Conservation (phyloP, 352 stramenopile genomes). For the Globisporangium nunn region DNA sequence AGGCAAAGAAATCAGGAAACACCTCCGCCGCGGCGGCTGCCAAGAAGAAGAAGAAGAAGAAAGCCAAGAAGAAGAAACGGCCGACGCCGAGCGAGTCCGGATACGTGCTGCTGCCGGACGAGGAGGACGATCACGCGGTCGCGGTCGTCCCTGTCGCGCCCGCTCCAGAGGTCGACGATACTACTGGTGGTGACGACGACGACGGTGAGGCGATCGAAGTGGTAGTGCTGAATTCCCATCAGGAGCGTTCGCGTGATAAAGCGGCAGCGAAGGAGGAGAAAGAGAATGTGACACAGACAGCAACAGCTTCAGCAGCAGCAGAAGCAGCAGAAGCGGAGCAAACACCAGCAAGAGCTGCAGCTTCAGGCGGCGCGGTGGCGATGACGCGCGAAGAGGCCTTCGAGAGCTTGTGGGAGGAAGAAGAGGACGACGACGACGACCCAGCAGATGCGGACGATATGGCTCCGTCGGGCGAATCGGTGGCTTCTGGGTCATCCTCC, state of each 20-base stretch:
- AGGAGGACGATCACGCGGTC: constrained; percentile 19
- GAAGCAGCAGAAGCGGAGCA: neutral
- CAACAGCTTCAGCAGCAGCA: neutral
- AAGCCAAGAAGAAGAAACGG: constrained; percentile 65
- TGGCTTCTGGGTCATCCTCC: neutral
- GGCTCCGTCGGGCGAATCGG: neutral
- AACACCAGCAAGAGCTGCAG: neutral
- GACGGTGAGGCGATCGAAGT: neutral
- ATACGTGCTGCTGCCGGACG: constrained; percentile 39
- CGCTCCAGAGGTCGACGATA: neutral
- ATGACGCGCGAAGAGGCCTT: constrained; percentile 73
- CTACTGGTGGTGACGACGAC: neutral
- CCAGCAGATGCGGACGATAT: constrained; percentile 10
- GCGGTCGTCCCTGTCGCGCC: no score
- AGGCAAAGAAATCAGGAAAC: constrained; percentile 7
- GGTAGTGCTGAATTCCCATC: neutral
- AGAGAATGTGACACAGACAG: neutral
- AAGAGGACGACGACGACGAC: constrained; percentile 8
- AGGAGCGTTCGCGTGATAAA: neutral
- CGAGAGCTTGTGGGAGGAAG: constrained; percentile 71
- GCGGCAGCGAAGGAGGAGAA: neutral
- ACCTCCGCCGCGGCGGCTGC: neutral
- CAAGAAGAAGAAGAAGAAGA: constrained; percentile 69
- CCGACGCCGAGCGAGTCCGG: constrained; percentile 13
- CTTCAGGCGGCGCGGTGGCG: constrained; percentile 1